Percentiles rank a stretch among this genome's conserved stretches.
Evolutionary conservation across 805 yeast species (phyloP).

Genomic region (Metschnikowia similis): DNA sequence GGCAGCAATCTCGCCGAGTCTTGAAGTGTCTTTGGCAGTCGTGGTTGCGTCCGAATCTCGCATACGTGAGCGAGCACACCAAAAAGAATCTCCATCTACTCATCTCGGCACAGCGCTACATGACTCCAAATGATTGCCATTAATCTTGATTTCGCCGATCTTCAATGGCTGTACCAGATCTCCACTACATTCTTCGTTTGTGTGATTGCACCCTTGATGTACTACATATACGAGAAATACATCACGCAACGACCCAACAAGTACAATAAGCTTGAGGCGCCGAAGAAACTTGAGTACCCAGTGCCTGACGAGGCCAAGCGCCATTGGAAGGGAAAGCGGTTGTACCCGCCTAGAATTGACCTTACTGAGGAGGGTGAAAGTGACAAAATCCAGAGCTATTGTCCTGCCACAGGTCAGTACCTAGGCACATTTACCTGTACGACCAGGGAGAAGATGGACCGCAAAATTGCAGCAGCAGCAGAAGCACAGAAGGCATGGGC

Average conservation of each 20-base stretch:
- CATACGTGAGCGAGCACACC: neutral
- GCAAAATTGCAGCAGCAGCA: constrained; percentile 48
- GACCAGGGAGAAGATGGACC: constrained; percentile 67
- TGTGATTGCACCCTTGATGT: constrained; percentile 34
- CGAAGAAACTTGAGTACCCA: constrained; percentile 47
- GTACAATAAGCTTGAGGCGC: constrained; percentile 41
- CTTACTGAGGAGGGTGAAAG: constrained; percentile 61
- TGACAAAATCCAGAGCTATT: constrained; percentile 69
- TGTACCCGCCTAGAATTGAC: constrained; percentile 53
- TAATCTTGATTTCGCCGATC: constrained; percentile 35
- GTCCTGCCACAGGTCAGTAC: constrained; percentile 95
- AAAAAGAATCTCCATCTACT: neutral
- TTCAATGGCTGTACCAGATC: constrained; percentile 44
- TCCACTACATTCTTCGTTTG: constrained; percentile 40
- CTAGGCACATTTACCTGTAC: constrained; percentile 69
- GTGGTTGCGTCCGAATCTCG: neutral
- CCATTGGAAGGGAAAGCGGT: constrained; percentile 87
- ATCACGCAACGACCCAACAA: constrained; percentile 35
- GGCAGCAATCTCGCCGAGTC: neutral
- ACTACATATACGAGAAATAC: constrained; percentile 33
- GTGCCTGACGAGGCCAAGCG: constrained; percentile 77
- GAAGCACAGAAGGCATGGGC: constrained; percentile 52
- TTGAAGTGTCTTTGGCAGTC: neutral
- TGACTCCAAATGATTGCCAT: constrained; percentile 34
- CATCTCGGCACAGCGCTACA: neutral